Evolutionary conservation across 495 filamentous ascomycete genomes (phyloP).

Genomic region (Letharia columbiana): DNA sequence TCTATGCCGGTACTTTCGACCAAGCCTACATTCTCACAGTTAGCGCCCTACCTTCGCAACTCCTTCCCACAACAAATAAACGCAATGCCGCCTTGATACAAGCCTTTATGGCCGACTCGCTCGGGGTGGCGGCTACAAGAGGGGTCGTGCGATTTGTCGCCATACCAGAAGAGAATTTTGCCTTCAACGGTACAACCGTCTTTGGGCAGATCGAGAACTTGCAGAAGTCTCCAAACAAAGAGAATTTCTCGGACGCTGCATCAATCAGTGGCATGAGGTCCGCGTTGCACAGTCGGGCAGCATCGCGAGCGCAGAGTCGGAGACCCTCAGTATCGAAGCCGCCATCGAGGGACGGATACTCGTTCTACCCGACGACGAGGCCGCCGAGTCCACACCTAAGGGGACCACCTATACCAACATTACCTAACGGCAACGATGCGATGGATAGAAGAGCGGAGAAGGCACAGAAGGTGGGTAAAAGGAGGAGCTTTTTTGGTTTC

Average conservation of each 20-base stretch:
- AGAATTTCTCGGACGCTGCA: slow-evolving; percentile 13
- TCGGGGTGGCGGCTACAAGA: slow-evolving; percentile 53
- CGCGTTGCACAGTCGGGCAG: background rate
- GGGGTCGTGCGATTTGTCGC: slow-evolving; percentile 66
- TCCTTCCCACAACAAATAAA: slow-evolving; percentile 72
- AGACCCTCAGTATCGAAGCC: slow-evolving; percentile 21
- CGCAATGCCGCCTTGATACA: slow-evolving; percentile 72
- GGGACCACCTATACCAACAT: slow-evolving; percentile 26
- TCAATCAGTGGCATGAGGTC: background rate
- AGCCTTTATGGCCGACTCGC: slow-evolving; percentile 53
- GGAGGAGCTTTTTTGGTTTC: slow-evolving; percentile 45
- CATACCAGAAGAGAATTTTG: slow-evolving; percentile 60
- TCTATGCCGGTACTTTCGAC: slow-evolving; percentile 65
- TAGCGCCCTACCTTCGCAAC: slow-evolving; percentile 55
- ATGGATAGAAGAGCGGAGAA: slow-evolving; percentile 31
- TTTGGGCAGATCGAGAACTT: slow-evolving; percentile 58
- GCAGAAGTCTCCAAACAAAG: slow-evolving; percentile 29
- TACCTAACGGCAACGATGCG: slow-evolving; percentile 27
- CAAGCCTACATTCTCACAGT: slow-evolving; percentile 76
- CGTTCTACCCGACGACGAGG: slow-evolving; percentile 19
- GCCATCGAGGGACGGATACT: slow-evolving; percentile 14
- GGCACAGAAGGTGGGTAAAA: slow-evolving; percentile 33
- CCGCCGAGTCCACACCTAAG: slow-evolving; percentile 23
- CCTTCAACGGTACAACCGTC: slow-evolving; percentile 59
- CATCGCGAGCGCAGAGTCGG: slow-evolving; percentile 28